Evolutionary conservation across 2,329 filamentous ascomycete genomes (phyloP).

Genomic region (Stachybotrys echinatus): DNA sequence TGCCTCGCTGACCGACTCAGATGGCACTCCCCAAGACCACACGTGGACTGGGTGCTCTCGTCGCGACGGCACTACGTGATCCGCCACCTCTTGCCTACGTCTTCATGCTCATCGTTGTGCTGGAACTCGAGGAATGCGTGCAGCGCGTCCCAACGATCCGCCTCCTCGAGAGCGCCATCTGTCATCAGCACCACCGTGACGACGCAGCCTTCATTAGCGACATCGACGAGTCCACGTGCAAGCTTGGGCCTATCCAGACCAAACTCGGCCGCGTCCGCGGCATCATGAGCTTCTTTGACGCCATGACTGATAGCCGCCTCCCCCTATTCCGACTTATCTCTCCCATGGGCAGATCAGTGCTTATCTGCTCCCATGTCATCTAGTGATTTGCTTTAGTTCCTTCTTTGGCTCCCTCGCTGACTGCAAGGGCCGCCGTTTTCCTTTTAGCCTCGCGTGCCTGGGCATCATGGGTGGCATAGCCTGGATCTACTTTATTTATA

Average conservation of each 20-base stretch:
- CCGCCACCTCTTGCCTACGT: not conserved
- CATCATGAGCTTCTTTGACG: not conserved
- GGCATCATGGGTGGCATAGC: not conserved
- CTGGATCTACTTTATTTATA: not conserved
- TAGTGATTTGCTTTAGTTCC: too few species aligned
- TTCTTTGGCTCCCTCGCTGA: too few species aligned
- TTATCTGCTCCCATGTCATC: too few species aligned
- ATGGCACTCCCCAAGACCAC: not conserved
- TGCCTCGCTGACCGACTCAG: too few species aligned
- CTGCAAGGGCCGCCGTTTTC: too few species aligned
- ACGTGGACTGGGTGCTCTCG: not conserved
- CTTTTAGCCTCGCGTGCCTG: not conserved
- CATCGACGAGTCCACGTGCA: not conserved
- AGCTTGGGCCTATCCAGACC: not conserved
- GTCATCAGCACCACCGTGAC: not conserved
- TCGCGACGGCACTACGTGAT: not conserved
- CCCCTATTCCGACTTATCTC: not conserved
- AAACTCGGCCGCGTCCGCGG: not conserved
- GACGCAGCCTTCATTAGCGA: not conserved
- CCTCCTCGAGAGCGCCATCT: not conserved
- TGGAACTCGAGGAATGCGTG: not conserved
- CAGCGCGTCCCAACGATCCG: not conserved
- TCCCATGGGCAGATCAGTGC: not conserved
- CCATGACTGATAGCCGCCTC: not conserved
- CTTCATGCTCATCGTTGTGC: not conserved